Evolutionary conservation across 1,284 basidiomycete genomes (phyloP), one percentile per base, ranked within the genome.

Genomic region (Naganishia sp.): DNA sequence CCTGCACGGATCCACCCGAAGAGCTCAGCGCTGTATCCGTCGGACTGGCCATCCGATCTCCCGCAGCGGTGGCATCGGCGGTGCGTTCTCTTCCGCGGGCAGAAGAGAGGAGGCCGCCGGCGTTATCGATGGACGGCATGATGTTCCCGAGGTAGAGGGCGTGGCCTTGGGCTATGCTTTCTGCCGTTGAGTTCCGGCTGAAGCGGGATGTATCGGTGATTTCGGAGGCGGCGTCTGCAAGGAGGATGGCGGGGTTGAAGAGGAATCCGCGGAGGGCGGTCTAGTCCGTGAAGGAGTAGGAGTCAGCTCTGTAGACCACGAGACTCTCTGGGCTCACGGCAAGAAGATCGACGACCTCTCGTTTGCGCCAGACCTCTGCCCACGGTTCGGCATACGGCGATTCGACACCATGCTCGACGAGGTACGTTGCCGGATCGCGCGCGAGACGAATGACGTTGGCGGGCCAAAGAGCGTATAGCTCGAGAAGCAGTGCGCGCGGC

Each of bases 241-340:
- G 44, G 10, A 65, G 59, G n/a, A 68, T 21, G 15, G 57, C 36
- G 16, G 68, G 68, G 46, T 68, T 68, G 59, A 68, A 63, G 3
- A 65, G 59, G 46, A 68, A 66, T 15, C 48, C 55, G 53, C 44
- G 52, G 31, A 66, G 18, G 23, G 59, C 59, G 59, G 39, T 39
- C 57, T 60, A 15, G n/a, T 7, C 3, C 11, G 48, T 21, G 28
- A 39, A n/a, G 6, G 10, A 33, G 52, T 21, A 11, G 53, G 31
- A 21, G 53, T 9, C 36, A 43, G 33, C 33, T 21, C 21, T 21
- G 21, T 21, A 21, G 21, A 21, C 21, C 21, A 21, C 21, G 21
- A 21, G 21, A 21, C 18, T 31, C 10, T 6, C 15, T 15, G 28
- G 15, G 64, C 61, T 36, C 31, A 68, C 66, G 21, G 42, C 44